Conservation (phyloP, 495 filamentous ascomycete genomes). For the Rusavskia elegans region DNA sequence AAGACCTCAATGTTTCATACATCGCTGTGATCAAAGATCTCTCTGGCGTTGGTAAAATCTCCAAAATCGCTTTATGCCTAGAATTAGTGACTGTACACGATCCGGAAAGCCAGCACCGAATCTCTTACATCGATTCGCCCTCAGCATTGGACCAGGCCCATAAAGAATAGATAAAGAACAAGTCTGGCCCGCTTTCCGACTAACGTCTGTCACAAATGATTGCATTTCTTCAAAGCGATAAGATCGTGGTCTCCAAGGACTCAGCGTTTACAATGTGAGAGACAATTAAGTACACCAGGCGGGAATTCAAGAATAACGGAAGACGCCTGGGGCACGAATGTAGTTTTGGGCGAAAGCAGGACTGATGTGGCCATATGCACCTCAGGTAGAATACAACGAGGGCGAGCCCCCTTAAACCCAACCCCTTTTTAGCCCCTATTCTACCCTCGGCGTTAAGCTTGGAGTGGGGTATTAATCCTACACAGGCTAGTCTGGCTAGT, state of each 20-base stretch:
- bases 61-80: conserved; percentile 14
- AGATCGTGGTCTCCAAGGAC: conserved; percentile 24
- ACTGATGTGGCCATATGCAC: too few species aligned
- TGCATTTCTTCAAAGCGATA: conserved; percentile 39
- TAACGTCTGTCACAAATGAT: conserved; percentile 24
- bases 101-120: conserved; percentile 3
- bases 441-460: too few species aligned
- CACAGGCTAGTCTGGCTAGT: too few species aligned
- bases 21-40: conserved; percentile 34
- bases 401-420: too few species aligned
- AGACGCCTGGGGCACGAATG: too few species aligned
- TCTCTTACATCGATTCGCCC: conserved; percentile 14
- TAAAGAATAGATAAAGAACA: conserved; percentile 29
- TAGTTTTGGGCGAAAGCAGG: too few species aligned
- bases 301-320: too few species aligned
- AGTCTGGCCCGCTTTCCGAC: conserved; percentile 28
- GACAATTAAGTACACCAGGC: too few species aligned
- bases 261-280: conserved; percentile 27
- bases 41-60: conserved; percentile 41
- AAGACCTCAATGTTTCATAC: conserved; percentile 32
- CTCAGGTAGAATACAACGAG: too few species aligned
- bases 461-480: too few species aligned
- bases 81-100: conserved; percentile 3
- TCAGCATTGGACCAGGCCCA: conserved; percentile 24
- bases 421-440: too few species aligned